Conservation (phyloP, 176 grass and related monocot genomes). For the Puya raimondii region DNA sequence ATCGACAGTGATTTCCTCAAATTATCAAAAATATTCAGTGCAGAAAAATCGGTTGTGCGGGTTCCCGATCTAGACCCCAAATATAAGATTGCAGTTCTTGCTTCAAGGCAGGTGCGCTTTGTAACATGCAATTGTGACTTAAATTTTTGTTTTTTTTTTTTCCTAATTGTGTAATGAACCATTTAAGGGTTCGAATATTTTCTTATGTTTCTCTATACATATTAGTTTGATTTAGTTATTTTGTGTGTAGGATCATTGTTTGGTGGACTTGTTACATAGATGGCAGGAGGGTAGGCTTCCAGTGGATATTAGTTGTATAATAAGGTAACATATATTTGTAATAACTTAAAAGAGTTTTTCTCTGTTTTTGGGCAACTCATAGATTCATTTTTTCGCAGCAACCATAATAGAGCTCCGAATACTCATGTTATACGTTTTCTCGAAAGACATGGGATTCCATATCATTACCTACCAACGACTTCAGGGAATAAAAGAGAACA, state of each 20-base stretch:
- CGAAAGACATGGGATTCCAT: slow-evolving; percentile 72
- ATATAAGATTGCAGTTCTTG: slow-evolving; percentile 79
- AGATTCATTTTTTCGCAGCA: slow-evolving; percentile 32
- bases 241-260: slow-evolving; percentile 60
- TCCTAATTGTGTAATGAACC: background rate
- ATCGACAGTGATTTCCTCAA: slow-evolving; percentile 50
- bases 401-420: slow-evolving; percentile 60
- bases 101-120: slow-evolving; percentile 58
- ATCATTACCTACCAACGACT: slow-evolving; percentile 65
- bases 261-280: slow-evolving; percentile 67
- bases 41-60: slow-evolving; percentile 44
- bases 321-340: slow-evolving; percentile 42
- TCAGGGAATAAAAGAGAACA: slow-evolving; percentile 60
- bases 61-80: slow-evolving; percentile 74
- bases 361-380: background rate
- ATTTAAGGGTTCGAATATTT: too few relatives aligned
- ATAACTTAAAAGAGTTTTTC: background rate
- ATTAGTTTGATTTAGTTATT: background rate
- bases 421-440: slow-evolving; percentile 77
- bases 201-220: background rate
- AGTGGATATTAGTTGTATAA: slow-evolving; percentile 58
- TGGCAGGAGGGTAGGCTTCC: slow-evolving; percentile 84
- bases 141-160: background rate
- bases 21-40: slow-evolving; percentile 45
- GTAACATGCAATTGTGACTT: background rate